Evolutionary conservation across 768 basidiomycete species (phyloP), one percentile per base, ranked within the genome.

Genomic region (Tricholoma hemisulphureum): DNA sequence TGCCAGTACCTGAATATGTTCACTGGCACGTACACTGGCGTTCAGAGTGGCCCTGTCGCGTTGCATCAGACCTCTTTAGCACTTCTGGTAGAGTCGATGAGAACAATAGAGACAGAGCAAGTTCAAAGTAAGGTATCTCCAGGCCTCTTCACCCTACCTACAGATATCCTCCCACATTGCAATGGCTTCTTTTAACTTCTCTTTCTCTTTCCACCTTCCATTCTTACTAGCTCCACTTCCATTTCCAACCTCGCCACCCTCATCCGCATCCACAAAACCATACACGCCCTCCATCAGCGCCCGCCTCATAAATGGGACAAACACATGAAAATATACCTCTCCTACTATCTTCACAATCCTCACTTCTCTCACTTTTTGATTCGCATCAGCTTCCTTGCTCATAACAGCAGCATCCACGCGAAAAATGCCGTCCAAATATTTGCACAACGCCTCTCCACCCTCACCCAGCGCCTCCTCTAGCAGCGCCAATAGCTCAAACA

Each of bases 201-300:
- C 63, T 5, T 70, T 65, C 16, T 62, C 61, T n/a, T 26, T 49
- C 55, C 37, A 65, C 58, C 53, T 67, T 65, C 23, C 61, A 51
- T 51, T 63, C 66, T 57, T 61, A 55, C 65, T 59, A 31, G 64
- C 64, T 10, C 60, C 63, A 46, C 64, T 71, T 21, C 11, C 11
- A 43, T n/a, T 23, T 21, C 26, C 24, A 26, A 49, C 20, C 26
- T 29, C 46, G 13, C 16, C 26, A 13, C 16, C 26, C 6, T 69
- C 61, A 34, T 51, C 60, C 9, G n/a, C 11, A 16, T 60, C 63
- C 61, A 64, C 64, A 20, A 70, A 55, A 1, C 85, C 83, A 73
- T 89, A 94, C 23, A 93, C 86, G 2, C 92, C 91, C 65, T 91
- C 85, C 20, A 83, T 79, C 46, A 93, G 66, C 4, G 87, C 93